These are phyloP conservation scores for Eutypa lata DNA, from an alignment of 2,329 filamentous ascomycete genomes.

Conservation along the genomic window DNA sequence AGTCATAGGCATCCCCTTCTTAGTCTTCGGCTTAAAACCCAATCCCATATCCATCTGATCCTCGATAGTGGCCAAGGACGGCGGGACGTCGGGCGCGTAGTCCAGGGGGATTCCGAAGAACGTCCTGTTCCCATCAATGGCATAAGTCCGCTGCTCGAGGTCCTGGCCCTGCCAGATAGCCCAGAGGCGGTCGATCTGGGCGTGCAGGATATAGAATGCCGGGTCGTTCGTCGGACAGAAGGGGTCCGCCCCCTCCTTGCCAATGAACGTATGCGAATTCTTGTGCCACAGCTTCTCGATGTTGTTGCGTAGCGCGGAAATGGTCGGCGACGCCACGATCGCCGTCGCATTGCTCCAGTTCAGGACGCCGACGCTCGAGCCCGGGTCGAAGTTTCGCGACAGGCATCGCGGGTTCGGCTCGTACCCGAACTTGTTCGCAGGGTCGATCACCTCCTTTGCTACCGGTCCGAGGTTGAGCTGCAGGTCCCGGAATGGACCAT, in stretches of 20 bases:
- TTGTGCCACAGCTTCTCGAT: slow-evolving; percentile 13
- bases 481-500: slow-evolving; percentile 13
- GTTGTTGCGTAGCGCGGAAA: too few relatives aligned
- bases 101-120: slow-evolving; percentile 14
- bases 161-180: slow-evolving; percentile 21
- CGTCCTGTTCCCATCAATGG: slow-evolving; percentile 17
- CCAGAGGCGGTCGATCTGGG: slow-evolving; percentile 20
- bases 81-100: slow-evolving; percentile 13
- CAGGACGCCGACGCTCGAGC: slow-evolving; percentile 3
- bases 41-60: too few relatives aligned
- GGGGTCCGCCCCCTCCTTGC: slow-evolving; percentile 14
- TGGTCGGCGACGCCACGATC: slow-evolving; percentile 2
- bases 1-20: too few relatives aligned
- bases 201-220: slow-evolving; percentile 17
- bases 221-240: slow-evolving; percentile 20
- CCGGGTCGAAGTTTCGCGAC: slow-evolving; percentile 9
- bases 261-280: slow-evolving; percentile 15
- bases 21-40: too few relatives aligned
- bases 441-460: slow-evolving; percentile 11
- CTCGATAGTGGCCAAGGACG: slow-evolving; percentile 14
- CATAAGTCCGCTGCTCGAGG: slow-evolving; percentile 9
- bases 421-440: slow-evolving; percentile 14
- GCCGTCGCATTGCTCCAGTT: slow-evolving; percentile 17
- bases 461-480: slow-evolving; percentile 15
- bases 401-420: slow-evolving; percentile 14